Conservation (phyloP, 805 yeast species). For the Wickerhamomyces queroliae region DNA sequence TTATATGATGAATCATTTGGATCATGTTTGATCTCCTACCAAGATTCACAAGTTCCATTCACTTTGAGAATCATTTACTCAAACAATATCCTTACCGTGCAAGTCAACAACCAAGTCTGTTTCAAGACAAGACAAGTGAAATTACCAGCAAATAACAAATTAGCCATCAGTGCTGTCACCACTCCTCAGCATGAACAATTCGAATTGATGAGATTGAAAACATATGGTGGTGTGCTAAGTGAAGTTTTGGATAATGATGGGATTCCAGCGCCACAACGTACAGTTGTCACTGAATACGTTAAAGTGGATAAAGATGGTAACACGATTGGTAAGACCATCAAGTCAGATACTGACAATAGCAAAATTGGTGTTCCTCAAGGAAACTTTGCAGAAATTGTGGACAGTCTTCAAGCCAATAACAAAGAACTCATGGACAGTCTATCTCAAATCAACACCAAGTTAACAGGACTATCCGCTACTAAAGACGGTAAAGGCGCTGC, state of each 20-base stretch:
- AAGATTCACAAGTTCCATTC: slow-evolving; percentile 65
- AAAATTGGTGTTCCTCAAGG: slow-evolving; percentile 6
- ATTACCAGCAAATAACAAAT: slow-evolving; percentile 36
- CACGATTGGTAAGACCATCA: slow-evolving; percentile 19
- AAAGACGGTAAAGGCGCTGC: slow-evolving; percentile 5
- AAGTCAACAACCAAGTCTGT: slow-evolving; percentile 65
- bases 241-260: slow-evolving; percentile 58
- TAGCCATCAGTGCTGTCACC: slow-evolving; percentile 52
- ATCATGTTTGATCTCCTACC: slow-evolving; percentile 51
- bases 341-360: slow-evolving; percentile 14
- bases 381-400: slow-evolving; percentile 5
- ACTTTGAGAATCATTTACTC: slow-evolving; percentile 63
- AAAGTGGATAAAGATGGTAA: slow-evolving; percentile 28
- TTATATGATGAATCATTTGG: slow-evolving; percentile 38
- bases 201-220: slow-evolving; percentile 56
- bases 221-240: slow-evolving; percentile 45
- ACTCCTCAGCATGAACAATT: slow-evolving; percentile 47
- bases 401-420: slow-evolving; percentile 14
- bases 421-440: slow-evolving; percentile 11
- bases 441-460: slow-evolving; percentile 11
- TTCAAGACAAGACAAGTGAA: slow-evolving; percentile 54
- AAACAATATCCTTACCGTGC: slow-evolving; percentile 49
- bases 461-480: slow-evolving; percentile 10
- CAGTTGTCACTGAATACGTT: slow-evolving; percentile 35
- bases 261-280: slow-evolving; percentile 37